phyloP scores from a whole-genome alignment of 805 yeast genomes.

The Kodamaea sagamina region DNA sequence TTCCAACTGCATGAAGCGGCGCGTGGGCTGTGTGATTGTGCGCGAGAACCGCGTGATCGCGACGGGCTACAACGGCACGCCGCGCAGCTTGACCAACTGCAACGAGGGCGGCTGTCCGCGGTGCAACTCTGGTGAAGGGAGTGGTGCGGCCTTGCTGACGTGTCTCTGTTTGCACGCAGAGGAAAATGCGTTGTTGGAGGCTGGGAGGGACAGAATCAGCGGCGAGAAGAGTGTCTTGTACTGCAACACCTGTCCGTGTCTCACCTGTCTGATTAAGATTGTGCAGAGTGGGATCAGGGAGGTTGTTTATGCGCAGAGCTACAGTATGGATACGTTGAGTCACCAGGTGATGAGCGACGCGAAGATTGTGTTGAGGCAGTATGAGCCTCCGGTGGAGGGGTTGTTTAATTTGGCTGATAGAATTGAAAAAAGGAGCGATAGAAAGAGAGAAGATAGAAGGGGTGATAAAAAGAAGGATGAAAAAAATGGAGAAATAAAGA shows the following conservation, averaged over 20 bases:
- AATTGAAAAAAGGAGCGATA: too few relatives aligned
- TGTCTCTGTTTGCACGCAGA: slow-evolving; percentile 97
- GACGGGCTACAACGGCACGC: slow-evolving; percentile 98
- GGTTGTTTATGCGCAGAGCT: slow-evolving; percentile 90
- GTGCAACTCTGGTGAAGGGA: slow-evolving; percentile 70
- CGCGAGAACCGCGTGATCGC: slow-evolving; percentile 84
- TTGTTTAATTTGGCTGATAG: slow-evolving; percentile 30
- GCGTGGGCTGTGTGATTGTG: slow-evolving; percentile 95
- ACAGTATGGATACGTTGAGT: slow-evolving; percentile 86
- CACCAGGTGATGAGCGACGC: slow-evolving; percentile 73
- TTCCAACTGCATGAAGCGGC: slow-evolving; percentile 94
- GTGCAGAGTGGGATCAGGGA: slow-evolving; percentile 90
- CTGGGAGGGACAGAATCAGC: slow-evolving; percentile 81
- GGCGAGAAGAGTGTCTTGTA: slow-evolving; percentile 66
- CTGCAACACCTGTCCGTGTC: slow-evolving; percentile 96
- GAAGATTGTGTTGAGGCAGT: slow-evolving; percentile 64
- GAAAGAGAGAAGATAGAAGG: background rate
- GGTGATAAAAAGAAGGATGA: background rate
- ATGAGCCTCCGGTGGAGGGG: slow-evolving; percentile 43
- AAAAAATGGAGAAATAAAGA: too few relatives aligned
- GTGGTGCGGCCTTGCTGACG: slow-evolving; percentile 70
- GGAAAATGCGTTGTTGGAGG: slow-evolving; percentile 91
- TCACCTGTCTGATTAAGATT: slow-evolving; percentile 93
- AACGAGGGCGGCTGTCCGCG: slow-evolving; percentile 94
- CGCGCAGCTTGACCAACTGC: slow-evolving; percentile 83